These are phyloP conservation scores for Globisporangium takayamanum DNA, from an alignment of 352 stramenopile genomes.

Conservation along the genomic window DNA sequence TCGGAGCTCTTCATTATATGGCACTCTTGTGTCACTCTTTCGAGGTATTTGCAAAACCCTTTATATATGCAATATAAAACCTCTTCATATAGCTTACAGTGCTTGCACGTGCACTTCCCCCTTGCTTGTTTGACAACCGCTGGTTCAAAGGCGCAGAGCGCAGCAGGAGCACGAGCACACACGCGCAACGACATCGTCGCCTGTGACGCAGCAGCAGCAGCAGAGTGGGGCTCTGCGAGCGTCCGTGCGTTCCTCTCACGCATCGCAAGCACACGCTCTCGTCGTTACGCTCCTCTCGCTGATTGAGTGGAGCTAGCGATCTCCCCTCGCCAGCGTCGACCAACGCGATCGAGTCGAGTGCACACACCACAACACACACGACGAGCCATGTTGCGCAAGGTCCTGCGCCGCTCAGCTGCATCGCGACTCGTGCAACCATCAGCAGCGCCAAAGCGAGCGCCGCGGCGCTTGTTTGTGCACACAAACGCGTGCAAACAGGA, in stretches of 20 bases:
- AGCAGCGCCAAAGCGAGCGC: not conserved
- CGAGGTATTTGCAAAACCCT: no score
- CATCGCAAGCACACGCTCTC: not conserved
- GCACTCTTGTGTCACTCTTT: no score
- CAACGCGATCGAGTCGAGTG: no score
- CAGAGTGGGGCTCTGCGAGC: not conserved
- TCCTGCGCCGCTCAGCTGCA: slow-evolving; percentile 11
- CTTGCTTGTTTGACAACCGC: slow-evolving; percentile 15
- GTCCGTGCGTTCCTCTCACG: not conserved
- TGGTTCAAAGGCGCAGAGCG: slow-evolving; percentile 8
- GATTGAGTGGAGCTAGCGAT: no score
- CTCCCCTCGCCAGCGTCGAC: no score
- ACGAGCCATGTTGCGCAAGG: slow-evolving; percentile 13
- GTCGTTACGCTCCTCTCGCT: no score
- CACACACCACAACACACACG: not conserved
- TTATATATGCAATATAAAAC: no score
- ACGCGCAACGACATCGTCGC: not conserved
- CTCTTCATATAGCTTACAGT: no score
- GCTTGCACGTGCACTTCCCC: not conserved
- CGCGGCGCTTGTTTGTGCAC: slow-evolving; percentile 8
- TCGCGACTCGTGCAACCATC: slow-evolving; percentile 3
- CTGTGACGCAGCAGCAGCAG: no score
- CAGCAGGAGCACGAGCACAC: not conserved
- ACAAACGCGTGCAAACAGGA: slow-evolving; percentile 16
- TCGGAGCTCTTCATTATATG: no score